Conservation (phyloP, 2,329 filamentous ascomycete species). For the Harringtonia lauricola region DNA sequence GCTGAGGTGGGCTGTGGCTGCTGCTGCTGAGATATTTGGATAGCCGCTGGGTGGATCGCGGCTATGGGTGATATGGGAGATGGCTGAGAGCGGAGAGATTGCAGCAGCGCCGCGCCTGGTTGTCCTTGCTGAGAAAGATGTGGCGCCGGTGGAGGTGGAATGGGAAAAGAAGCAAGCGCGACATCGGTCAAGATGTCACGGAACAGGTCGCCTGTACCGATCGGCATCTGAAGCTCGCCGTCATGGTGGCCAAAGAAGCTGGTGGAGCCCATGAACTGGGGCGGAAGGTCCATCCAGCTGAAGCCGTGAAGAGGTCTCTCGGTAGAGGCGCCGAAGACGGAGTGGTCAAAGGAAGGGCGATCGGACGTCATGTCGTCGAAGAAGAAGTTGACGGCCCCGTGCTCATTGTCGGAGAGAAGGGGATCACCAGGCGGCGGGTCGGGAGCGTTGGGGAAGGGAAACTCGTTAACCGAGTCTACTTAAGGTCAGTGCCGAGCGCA, state of each 20-base stretch:
- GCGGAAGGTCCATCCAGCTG: slow-evolving; percentile 48
- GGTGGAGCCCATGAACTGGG: slow-evolving; percentile 53
- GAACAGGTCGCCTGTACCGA: slow-evolving; percentile 15
- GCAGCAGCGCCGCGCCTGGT: no score
- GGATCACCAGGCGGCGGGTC: slow-evolving; percentile 54
- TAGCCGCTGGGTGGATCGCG: not conserved
- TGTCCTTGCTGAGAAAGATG: no score
- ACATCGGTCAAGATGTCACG: slow-evolving; percentile 10
- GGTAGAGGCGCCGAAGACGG: slow-evolving; percentile 14
- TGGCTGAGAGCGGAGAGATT: not conserved
- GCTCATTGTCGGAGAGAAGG: slow-evolving; percentile 52
- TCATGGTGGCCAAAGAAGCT: slow-evolving; percentile 50
- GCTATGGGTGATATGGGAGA: not conserved
- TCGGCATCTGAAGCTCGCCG: slow-evolving; percentile 16
- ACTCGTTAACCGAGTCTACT: slow-evolving; percentile 35
- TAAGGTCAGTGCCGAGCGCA: no score
- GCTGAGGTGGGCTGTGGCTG: slow-evolving; percentile 33
- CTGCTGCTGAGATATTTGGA: slow-evolving; percentile 10
- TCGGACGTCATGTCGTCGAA: slow-evolving; percentile 43
- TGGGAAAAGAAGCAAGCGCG: no score
- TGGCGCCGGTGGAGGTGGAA: no score
- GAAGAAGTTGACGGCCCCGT: slow-evolving; percentile 45
- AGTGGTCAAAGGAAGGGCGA: no score
- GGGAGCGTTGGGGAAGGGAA: slow-evolving; percentile 40
- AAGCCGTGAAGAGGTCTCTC: slow-evolving; percentile 39